Conservation (phyloP, 2,329 filamentous ascomycete genomes). For the Didymella segeticola region DNA sequence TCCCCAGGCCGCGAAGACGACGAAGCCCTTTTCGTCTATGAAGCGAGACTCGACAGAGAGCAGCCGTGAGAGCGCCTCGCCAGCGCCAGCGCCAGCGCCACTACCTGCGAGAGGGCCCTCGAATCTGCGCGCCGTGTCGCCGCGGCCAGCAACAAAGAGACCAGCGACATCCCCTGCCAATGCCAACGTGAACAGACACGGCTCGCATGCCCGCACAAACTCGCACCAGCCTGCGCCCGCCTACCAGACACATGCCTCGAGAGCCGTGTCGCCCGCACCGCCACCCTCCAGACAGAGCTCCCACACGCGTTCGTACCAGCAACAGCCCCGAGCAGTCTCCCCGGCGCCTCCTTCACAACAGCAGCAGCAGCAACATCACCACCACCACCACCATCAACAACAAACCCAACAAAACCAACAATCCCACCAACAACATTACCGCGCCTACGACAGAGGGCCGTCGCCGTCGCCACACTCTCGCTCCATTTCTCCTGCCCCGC, state of each 20-base stretch:
- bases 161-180: slow-evolving; percentile 50
- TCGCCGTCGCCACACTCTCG: slow-evolving; percentile 12
- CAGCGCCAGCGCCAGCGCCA: slow-evolving; percentile 26
- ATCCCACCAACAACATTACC: slow-evolving; percentile 30
- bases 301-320: slow-evolving; percentile 16
- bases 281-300: slow-evolving; percentile 25
- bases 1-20: slow-evolving; percentile 47
- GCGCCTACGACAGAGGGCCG: slow-evolving; percentile 32
- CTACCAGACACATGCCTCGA: slow-evolving; percentile 23
- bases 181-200: slow-evolving; percentile 38
- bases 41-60: slow-evolving; percentile 52
- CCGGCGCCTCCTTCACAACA: slow-evolving; percentile 34
- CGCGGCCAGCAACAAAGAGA: slow-evolving; percentile 44
- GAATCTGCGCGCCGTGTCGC: slow-evolving; percentile 50
- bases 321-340: slow-evolving; percentile 34
- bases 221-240: slow-evolving; percentile 38
- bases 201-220: slow-evolving; percentile 29
- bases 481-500: slow-evolving; percentile 32
- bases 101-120: slow-evolving; percentile 19
- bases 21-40: slow-evolving; percentile 59
- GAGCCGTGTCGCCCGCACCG: slow-evolving; percentile 36
- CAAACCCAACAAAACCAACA: no score
- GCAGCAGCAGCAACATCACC: slow-evolving; percentile 4
- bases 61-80: slow-evolving; percentile 40
- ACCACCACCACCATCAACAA: no score